Evolutionary conservation across 2,329 filamentous ascomycete genomes (phyloP), one percentile per base, ranked within the genome.

Genomic region (Ophiostoma perfectum): DNA sequence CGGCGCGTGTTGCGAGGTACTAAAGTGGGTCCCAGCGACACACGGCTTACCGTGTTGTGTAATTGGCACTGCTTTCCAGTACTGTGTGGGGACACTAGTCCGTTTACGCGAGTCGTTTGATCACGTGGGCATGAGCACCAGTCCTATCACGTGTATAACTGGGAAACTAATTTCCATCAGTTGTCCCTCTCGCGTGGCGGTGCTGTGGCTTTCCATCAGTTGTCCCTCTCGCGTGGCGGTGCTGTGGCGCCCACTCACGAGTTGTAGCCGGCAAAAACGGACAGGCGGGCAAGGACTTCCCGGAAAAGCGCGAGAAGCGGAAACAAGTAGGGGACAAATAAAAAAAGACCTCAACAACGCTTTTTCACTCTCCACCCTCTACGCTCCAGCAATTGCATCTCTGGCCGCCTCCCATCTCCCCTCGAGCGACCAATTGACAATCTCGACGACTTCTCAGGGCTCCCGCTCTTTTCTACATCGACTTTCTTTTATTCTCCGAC

Each of bases 401-500:
- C 72, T 74, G 74, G 75, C 73, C 68, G 71, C 69, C 67, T 63
- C 66, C 65, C 39, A 66, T 18, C 42, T 55, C 63, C 63, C 11
- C 42, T 18, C 69, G 66, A 71, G 68, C 66, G 72, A 74, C 75
- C 76, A 78, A 78, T 78, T 77, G 76, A 73, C 67, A 55, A 38
- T 62, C 18, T 38, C 42, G 63, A 64, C 65, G 52, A 52, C 65
- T 55, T n/a, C 42, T 4, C 39, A 64, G 63, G 42, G 63, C 63
- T 45, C 8, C 42, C 42, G 63, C 63, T 64, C 63, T 47, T 44
- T 47, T 64, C 63, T 16, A 39, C 39, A 27, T 66, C n/a, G 49
- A 47, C 49, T 79, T 78, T 78, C 76, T 76, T 76, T 69, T 67
- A 8, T 14, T 68, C 66, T 76, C 75, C 76, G 74, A 74, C 74